Evolutionary conservation across 768 basidiomycete genomes (phyloP).

Genomic region (Pleurotus eryngii): DNA sequence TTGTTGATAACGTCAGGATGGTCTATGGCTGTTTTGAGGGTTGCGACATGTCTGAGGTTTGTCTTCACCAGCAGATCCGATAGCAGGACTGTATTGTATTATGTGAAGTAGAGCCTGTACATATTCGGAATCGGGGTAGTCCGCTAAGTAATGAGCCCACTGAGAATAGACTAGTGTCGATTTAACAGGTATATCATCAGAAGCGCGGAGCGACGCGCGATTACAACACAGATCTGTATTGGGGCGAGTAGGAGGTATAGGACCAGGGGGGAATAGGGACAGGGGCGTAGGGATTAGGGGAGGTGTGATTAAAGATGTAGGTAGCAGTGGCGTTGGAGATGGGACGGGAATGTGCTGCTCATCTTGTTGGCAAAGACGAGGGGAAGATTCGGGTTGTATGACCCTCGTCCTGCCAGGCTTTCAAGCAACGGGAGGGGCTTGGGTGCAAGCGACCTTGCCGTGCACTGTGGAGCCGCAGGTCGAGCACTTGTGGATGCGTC

Average conservation of each 20-base stretch:
- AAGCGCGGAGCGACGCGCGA: conserved; percentile 2
- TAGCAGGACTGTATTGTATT: conserved; percentile 22
- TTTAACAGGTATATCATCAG: conserved; percentile 5
- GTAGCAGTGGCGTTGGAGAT: neutral
- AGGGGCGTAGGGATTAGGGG: conserved; percentile 4
- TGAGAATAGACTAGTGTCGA: neutral
- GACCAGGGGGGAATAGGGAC: conserved; percentile 10
- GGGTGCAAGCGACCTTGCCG: neutral
- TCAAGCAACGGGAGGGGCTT: neutral
- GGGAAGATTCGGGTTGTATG: neutral
- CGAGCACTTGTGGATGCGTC: neutral
- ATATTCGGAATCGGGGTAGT: conserved; percentile 25
- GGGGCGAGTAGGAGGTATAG: conserved; percentile 10
- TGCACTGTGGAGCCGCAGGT: neutral
- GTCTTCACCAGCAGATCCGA: conserved; percentile 20
- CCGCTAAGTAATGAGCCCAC: conserved; percentile 21
- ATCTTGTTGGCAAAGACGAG: neutral
- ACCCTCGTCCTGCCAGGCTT: neutral
- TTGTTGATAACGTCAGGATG: conserved; percentile 6
- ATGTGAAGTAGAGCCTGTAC: conserved; percentile 22
- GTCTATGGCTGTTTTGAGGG: conserved; percentile 22
- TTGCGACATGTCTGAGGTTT: conserved; percentile 15
- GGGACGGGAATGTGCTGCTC: neutral
- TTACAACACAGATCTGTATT: conserved; percentile 15
- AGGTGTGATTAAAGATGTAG: neutral